phyloP scores from a whole-genome alignment of 768 basidiomycete genomes.

The Russula dissimulans region DNA sequence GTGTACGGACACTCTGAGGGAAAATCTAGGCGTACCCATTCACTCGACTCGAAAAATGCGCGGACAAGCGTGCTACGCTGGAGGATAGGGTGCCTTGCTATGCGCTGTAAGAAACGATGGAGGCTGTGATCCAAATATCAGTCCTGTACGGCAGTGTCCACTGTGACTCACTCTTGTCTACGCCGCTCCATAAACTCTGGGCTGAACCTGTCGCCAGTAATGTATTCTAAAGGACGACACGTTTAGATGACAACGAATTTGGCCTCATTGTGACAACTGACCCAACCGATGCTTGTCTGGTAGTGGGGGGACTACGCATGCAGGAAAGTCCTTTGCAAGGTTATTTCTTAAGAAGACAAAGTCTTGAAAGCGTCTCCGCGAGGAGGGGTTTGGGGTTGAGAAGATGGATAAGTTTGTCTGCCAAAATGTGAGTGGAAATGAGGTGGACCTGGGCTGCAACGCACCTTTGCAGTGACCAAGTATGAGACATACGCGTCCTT shows the following conservation, averaged over 20 bases:
- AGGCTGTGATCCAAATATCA: slow-evolving; percentile 42
- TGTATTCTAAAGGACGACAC: slow-evolving; percentile 57
- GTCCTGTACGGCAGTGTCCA: not conserved
- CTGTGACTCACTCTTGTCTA: slow-evolving; percentile 61
- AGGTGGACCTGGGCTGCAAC: slow-evolving; percentile 19
- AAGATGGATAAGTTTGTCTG: slow-evolving; percentile 91
- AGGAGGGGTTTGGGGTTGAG: slow-evolving; percentile 60
- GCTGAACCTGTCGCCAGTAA: slow-evolving; percentile 96
- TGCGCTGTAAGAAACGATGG: slow-evolving; percentile 82
- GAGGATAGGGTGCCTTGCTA: slow-evolving; percentile 89
- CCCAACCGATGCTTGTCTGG: slow-evolving; percentile 96
- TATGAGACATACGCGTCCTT: slow-evolving; percentile 98
- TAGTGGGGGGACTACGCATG: slow-evolving; percentile 94
- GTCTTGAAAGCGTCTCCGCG: slow-evolving; percentile 90
- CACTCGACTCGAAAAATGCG: slow-evolving; percentile 91
- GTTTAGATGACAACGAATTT: not conserved
- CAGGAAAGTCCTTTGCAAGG: slow-evolving; percentile 85
- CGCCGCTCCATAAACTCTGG: slow-evolving; percentile 95
- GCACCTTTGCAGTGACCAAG: slow-evolving; percentile 78
- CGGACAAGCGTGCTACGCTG: slow-evolving; percentile 86
- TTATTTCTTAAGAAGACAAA: slow-evolving; percentile 91
- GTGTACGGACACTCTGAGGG: slow-evolving; percentile 11
- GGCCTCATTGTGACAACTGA: slow-evolving; percentile 32
- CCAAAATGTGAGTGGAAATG: not conserved
- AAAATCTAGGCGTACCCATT: slow-evolving; percentile 68